phyloP scores from a whole-genome alignment of 331 rosid species.

The Rhamnella rubrinervis region DNA sequence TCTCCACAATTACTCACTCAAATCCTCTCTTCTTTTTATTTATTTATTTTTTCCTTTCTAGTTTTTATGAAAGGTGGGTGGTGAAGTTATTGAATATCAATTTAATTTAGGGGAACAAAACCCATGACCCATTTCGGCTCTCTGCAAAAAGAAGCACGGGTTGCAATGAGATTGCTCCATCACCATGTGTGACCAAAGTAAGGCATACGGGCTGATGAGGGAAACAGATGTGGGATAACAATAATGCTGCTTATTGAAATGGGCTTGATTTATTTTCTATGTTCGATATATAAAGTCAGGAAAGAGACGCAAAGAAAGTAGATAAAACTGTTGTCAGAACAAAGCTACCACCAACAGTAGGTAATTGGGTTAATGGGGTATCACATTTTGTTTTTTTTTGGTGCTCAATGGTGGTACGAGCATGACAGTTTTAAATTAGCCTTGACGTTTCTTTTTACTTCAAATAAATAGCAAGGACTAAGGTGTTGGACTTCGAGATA shows the following conservation, averaged over 20 bases:
- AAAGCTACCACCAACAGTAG: slow-evolving; percentile 25
- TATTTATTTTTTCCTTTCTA: too few species aligned
- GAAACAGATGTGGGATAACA: slow-evolving; percentile 20
- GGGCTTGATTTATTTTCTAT: neutral
- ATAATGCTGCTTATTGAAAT: slow-evolving; percentile 22
- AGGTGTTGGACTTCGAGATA: neutral
- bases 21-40: neutral
- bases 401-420: too few species aligned
- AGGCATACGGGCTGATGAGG: slow-evolving; percentile 4
- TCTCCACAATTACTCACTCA: slow-evolving; percentile 11
- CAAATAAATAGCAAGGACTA: neutral
- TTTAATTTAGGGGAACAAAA: slow-evolving; percentile 11
- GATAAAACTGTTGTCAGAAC: slow-evolving; percentile 10
- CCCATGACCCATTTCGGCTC: slow-evolving; percentile 21
- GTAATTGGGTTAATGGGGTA: neutral
- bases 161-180: slow-evolving; percentile 18
- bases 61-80: slow-evolving; percentile 9
- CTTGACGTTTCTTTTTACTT: slow-evolving; percentile 3
- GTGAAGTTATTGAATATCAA: slow-evolving; percentile 21
- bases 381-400: neutral
- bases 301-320: slow-evolving; percentile 8
- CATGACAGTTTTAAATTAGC: slow-evolving; percentile 11
- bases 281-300: slow-evolving; percentile 19
- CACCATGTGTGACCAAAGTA: slow-evolving; percentile 11
- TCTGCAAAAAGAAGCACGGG: slow-evolving; percentile 1